Percentiles rank a stretch among this genome's conserved stretches.
Conservation (phyloP, 2,329 filamentous ascomycete genomes). For the Trichoderma sp. region DNA sequence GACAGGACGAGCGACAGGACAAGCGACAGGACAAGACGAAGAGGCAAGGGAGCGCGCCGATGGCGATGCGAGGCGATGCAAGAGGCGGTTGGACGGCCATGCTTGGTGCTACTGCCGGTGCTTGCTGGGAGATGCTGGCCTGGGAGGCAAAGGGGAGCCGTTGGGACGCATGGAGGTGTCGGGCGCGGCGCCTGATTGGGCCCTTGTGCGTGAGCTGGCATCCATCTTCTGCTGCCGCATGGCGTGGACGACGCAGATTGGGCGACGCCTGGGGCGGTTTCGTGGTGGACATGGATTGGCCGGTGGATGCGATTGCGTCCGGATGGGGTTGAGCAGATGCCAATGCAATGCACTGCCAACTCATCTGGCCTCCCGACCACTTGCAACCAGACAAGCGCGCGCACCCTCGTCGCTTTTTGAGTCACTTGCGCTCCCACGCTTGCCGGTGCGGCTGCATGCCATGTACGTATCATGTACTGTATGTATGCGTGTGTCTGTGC, state of each 20-base stretch:
- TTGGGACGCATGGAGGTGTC: conserved; percentile 17
- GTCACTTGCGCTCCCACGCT: conserved; percentile 8
- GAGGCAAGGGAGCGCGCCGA: not conserved
- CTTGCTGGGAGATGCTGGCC: not conserved
- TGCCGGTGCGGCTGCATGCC: conserved; percentile 7
- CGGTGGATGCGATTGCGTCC: conserved; percentile 19
- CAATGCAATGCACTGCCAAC: conserved; percentile 25
- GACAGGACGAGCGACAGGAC: not conserved
- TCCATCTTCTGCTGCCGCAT: conserved; percentile 26
- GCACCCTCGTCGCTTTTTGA: conserved; percentile 12
- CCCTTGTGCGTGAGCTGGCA: conserved; percentile 26
- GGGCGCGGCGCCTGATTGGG: conserved; percentile 31
- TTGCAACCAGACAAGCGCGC: conserved; percentile 12
- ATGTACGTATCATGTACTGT: not conserved
- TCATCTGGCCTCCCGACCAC: conserved; percentile 20
- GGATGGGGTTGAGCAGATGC: conserved; percentile 17
- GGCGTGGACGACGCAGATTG: conserved; percentile 32
- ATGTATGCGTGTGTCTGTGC: conserved; percentile 5
- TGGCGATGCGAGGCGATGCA: not conserved
- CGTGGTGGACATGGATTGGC: conserved; percentile 26
- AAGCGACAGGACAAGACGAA: too few species aligned
- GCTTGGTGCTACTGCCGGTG: conserved; percentile 12
- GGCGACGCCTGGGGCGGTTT: conserved; percentile 21
- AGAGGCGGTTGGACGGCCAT: not conserved
- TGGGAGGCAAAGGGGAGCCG: not conserved